A percentile compares a stretch with the other conserved stretches of the same genome.
Conservation (phyloP, 208 protist species). For the Trypanosoma boissoni region DNA sequence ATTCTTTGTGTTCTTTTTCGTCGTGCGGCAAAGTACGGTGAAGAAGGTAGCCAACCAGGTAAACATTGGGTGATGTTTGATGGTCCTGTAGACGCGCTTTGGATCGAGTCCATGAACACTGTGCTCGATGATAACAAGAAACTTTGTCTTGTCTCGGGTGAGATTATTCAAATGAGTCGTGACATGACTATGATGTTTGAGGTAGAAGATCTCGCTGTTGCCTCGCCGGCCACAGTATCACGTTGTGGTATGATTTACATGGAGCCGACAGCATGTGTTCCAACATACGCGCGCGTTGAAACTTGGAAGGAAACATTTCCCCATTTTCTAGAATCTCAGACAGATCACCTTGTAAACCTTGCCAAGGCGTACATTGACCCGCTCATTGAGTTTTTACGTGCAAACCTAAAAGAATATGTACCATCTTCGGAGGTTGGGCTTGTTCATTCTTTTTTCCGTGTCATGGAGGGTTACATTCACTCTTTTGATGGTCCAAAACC, state of each 20-base stretch:
- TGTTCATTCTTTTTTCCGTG: slow-evolving; percentile 88
- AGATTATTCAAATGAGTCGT: slow-evolving; percentile 95
- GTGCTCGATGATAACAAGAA: slow-evolving; percentile 96
- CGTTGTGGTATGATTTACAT: slow-evolving; percentile 99
- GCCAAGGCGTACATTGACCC: slow-evolving; percentile 77
- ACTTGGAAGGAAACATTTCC: slow-evolving; percentile 88
- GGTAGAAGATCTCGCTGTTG: slow-evolving; percentile 95
- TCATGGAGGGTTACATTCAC: slow-evolving; percentile 91
- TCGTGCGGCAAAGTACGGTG: slow-evolving; percentile 83
- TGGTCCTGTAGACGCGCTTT: slow-evolving; percentile 95
- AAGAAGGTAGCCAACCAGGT: slow-evolving; percentile 75
- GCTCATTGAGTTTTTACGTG: slow-evolving; percentile 84
- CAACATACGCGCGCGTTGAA: slow-evolving; percentile 51
- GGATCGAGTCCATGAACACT: slow-evolving; percentile 97
- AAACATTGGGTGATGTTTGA: slow-evolving; percentile 98
- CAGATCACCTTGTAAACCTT: slow-evolving; percentile 50
- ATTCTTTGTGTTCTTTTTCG: slow-evolving; percentile 95
- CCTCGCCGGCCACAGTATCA: slow-evolving; percentile 97
- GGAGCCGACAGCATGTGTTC: slow-evolving; percentile 91
- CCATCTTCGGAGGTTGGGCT: slow-evolving; percentile 93
- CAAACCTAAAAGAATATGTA: slow-evolving; percentile 88
- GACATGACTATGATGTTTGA: slow-evolving; percentile 98
- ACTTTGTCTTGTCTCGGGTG: slow-evolving; percentile 93
- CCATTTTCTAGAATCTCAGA: slow-evolving; percentile 70
- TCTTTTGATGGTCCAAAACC: slow-evolving; percentile 46